Percentiles rank a stretch among this genome's conserved stretches.
phyloP scores from a whole-genome alignment of 2,329 filamentous ascomycete genomes.

The Lasiodiplodia sp. region DNA sequence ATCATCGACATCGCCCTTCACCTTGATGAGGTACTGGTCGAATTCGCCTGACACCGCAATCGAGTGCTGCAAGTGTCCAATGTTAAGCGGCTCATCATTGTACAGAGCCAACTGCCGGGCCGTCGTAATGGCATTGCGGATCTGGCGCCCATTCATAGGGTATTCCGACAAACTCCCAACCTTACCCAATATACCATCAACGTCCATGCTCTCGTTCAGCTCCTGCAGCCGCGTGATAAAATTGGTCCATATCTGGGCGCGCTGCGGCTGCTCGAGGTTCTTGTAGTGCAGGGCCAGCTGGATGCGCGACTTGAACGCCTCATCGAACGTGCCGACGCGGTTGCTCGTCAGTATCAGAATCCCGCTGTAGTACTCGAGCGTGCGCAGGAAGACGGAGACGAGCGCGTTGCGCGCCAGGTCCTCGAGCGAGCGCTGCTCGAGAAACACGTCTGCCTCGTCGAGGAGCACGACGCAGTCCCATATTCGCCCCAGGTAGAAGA shows the following conservation, averaged over 20 bases:
- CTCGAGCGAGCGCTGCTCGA: background rate
- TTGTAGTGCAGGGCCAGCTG: conserved; percentile 33
- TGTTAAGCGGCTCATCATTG: too few species aligned
- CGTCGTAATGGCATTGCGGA: too few species aligned
- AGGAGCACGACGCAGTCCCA: conserved; percentile 10
- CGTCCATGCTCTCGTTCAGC: too few species aligned
- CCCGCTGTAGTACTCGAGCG: conserved; percentile 18
- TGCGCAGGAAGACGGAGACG: background rate
- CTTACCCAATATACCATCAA: too few species aligned
- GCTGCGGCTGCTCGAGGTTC: background rate
- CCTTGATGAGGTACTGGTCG: too few species aligned
- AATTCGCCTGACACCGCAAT: too few species aligned
- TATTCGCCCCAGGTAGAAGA: background rate
- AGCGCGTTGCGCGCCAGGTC: background rate
- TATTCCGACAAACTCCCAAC: too few species aligned
- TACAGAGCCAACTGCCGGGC: too few species aligned
- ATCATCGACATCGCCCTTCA: too few species aligned
- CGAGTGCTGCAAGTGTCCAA: too few species aligned
- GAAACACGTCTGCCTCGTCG: conserved; percentile 27
- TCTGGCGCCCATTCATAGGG: too few species aligned
- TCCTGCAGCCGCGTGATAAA: background rate
- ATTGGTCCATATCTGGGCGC: conserved; percentile 27
- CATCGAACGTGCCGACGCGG: conserved; percentile 10
- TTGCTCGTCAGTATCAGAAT: conserved; percentile 27
- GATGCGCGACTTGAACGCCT: conserved; percentile 26